Evolutionary conservation across 2,329 filamentous ascomycete species (phyloP).

Genomic region (Aspergillus amoenus): DNA sequence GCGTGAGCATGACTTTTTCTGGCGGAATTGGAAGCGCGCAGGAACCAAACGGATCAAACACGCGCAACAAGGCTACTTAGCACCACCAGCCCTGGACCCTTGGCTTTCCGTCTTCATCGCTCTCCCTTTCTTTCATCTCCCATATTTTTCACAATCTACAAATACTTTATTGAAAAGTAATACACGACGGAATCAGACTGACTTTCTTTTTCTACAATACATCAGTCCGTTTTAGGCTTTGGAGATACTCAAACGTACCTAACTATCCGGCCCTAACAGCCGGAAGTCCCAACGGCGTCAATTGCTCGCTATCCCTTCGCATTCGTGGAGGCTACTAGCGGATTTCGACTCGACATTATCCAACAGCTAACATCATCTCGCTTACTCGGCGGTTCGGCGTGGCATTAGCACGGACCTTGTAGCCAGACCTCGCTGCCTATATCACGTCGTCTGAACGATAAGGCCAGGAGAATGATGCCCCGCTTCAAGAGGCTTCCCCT

Average conservation of each 20-base stretch:
- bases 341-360: not conserved
- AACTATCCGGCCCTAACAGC: not conserved
- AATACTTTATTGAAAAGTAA: not conserved
- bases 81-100: not conserved
- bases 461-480: not conserved
- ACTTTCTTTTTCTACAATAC: not conserved
- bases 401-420: not conserved
- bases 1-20: slow-evolving; percentile 17
- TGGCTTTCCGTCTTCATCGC: not conserved
- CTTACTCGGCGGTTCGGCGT: not conserved
- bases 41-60: slow-evolving; percentile 23
- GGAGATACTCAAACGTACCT: not conserved
- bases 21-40: slow-evolving; percentile 6
- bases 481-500: not conserved
- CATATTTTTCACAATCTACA: not conserved
- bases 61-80: not conserved
- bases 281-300: not conserved
- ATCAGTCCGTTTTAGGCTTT: not conserved
- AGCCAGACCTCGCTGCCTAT: not conserved
- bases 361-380: not conserved
- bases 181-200: not conserved
- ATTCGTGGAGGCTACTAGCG: not conserved
- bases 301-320: not conserved
- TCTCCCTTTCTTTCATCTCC: not conserved
- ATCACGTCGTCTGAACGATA: not conserved